phyloP scores from a whole-genome alignment of 805 yeast genomes.

The Kodamaea kaohsiungensis region DNA sequence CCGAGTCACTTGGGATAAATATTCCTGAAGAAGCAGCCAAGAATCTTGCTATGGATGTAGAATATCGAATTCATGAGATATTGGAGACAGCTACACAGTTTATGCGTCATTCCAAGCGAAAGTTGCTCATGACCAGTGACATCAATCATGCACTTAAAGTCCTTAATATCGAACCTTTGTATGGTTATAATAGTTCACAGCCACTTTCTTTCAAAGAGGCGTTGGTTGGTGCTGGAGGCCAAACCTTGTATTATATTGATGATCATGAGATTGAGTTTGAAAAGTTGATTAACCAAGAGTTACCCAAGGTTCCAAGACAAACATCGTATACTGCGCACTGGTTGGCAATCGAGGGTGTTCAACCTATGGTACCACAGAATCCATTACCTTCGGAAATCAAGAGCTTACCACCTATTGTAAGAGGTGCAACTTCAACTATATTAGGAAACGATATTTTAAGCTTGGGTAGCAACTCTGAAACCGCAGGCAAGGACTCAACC shows the following conservation, averaged over 20 bases:
- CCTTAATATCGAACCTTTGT: constrained; percentile 90
- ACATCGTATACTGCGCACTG: constrained; percentile 94
- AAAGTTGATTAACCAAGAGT: constrained; percentile 85
- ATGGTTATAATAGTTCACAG: constrained; percentile 75
- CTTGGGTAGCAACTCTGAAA: constrained; percentile 21
- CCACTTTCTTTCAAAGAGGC: constrained; percentile 85
- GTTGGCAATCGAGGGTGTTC: constrained; percentile 98
- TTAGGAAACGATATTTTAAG: constrained; percentile 41
- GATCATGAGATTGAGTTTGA: constrained; percentile 95
- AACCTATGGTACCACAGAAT: constrained; percentile 96
- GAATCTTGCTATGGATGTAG: constrained; percentile 98
- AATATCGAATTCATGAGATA: constrained; percentile 92
- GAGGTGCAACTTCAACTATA: constrained; percentile 73
- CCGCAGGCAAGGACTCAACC: constrained; percentile 51
- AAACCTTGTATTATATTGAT: constrained; percentile 87
- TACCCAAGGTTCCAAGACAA: constrained; percentile 92
- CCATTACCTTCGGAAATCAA: constrained; percentile 82
- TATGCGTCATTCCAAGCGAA: constrained; percentile 91
- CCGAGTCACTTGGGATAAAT: constrained; percentile 83
- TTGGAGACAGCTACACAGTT: constrained; percentile 94
- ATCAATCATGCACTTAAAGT: constrained; percentile 79
- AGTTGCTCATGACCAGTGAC: constrained; percentile 77
- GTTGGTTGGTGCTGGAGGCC: constrained; percentile 80
- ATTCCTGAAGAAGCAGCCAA: constrained; percentile 91
- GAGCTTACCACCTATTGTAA: constrained; percentile 68